Conservation (phyloP, 768 basidiomycete species). For the Lactarius sanguifluus region DNA sequence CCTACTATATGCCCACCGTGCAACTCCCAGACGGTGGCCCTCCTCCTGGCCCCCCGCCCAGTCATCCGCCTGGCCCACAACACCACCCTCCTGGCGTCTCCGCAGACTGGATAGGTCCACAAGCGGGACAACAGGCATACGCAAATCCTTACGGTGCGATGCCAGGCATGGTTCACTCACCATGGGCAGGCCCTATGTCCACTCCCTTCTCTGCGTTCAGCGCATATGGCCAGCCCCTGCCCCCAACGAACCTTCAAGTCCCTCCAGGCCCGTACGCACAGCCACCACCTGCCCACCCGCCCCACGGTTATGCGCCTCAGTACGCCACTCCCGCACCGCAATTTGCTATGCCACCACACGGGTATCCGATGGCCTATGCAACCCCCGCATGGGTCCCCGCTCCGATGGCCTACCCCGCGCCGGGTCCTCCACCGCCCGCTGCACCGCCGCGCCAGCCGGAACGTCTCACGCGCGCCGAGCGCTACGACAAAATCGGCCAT, state of each 20-base stretch:
- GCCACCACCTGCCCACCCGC: constrained; percentile 7
- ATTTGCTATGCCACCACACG: constrained; percentile 22
- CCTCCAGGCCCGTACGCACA: constrained; percentile 8
- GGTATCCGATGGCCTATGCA: constrained; percentile 22
- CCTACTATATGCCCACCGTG: constrained; percentile 38
- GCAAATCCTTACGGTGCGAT: constrained; percentile 15
- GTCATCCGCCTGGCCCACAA: constrained; percentile 23
- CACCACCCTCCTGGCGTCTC: constrained; percentile 33
- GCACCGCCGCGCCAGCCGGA: constrained; percentile 33
- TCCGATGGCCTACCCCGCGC: constrained; percentile 16
- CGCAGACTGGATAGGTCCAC: constrained; percentile 36
- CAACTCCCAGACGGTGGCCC: constrained; percentile 31
- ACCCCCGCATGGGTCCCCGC: constrained; percentile 14
- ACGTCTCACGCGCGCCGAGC: constrained; percentile 34
- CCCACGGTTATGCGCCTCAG: constrained; percentile 17
- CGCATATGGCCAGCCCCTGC: constrained; percentile 38
- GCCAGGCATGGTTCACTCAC: constrained; percentile 7
- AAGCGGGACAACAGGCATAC: constrained; percentile 22
- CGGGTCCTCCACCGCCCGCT: constrained; percentile 28
- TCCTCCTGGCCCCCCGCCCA: constrained; percentile 13
- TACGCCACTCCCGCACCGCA: constrained; percentile 22
- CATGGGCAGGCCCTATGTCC: constrained; percentile 14
- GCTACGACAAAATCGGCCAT: constrained; percentile 37
- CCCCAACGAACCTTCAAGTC: constrained; percentile 29
- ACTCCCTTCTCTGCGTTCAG: constrained; percentile 34